Evolutionary conservation across 2,329 filamentous ascomycete species (phyloP).

Genomic region (Pseudocercospora musae): DNA sequence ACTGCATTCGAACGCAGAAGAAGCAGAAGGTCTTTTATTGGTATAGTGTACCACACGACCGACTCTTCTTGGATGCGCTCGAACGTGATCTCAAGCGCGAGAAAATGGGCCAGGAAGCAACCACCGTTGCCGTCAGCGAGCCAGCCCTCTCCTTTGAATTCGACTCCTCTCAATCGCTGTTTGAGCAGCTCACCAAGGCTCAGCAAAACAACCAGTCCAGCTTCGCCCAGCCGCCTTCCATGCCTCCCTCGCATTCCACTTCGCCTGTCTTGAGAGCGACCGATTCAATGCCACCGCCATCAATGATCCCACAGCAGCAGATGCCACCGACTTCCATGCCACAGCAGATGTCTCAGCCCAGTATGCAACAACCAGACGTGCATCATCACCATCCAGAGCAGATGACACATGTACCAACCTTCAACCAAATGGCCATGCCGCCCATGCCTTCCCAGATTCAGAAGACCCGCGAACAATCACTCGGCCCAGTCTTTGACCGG

Average conservation of each 20-base stretch:
- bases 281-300: conserved; percentile 89
- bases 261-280: conserved; percentile 87
- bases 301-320: conserved; percentile 62
- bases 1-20: conserved; percentile 99
- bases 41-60: conserved; percentile 98
- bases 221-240: conserved; percentile 52
- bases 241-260: conserved; percentile 70
- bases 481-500: conserved; percentile 74
- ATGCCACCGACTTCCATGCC: conserved; percentile 31
- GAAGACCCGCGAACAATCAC: conserved; percentile 83
- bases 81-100: conserved; percentile 97
- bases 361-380: conserved; percentile 45
- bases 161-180: conserved; percentile 97
- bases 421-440: conserved; percentile 69
- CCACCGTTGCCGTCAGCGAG: conserved; percentile 93
- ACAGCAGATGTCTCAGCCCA: conserved; percentile 28
- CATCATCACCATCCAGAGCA: conserved; percentile 53
- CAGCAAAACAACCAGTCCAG: conserved; percentile 98
- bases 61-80: conserved; percentile 93
- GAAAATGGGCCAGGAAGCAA: conserved; percentile 99
- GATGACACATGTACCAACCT: conserved; percentile 62
- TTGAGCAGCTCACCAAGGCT: conserved; percentile 98
- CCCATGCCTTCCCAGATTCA: conserved; percentile 69
- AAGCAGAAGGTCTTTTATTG: conserved; percentile 99
- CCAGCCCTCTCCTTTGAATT: conserved; percentile 98